These are phyloP conservation scores for Vicia faba DNA, from an alignment of 306 rosid genomes.

Conservation along the genomic window DNA sequence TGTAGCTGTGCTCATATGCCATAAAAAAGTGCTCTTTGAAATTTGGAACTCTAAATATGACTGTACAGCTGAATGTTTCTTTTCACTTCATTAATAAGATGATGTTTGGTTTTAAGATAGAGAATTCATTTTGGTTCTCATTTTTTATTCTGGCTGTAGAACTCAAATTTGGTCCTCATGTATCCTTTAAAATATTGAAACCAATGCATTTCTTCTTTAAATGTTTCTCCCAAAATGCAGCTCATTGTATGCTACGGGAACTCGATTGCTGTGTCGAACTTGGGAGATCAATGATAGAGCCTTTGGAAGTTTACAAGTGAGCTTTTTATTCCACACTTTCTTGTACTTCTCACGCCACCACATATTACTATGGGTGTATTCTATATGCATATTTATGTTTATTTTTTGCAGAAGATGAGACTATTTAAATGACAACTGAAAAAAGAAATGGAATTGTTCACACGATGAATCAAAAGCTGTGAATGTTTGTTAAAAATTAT, in stretches of 20 bases:
- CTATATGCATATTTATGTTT: neutral
- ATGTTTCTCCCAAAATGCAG: conserved; percentile 49
- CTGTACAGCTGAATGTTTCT: neutral
- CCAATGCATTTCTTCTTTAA: conserved; percentile 10
- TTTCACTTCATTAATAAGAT: conserved; percentile 6
- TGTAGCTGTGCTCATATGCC: neutral
- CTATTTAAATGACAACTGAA: conserved; percentile 13
- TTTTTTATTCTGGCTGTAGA: too few relatives aligned
- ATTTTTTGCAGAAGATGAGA: conserved; percentile 23
- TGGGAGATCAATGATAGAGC: conserved; percentile 96
- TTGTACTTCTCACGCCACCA: conserved; percentile 1
- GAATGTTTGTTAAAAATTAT: conserved; percentile 26
- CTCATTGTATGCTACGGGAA: conserved; percentile 75
- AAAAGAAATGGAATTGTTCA: conserved; percentile 23
- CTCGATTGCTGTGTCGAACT: conserved; percentile 87
- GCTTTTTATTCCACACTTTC: conserved; percentile 37
- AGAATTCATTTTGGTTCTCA: conserved; percentile 15
- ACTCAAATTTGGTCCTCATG: conserved; percentile 1
- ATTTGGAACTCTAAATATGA: neutral
- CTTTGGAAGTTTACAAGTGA: conserved; percentile 90
- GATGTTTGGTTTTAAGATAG: conserved; percentile 19
- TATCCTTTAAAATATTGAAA: conserved; percentile 26
- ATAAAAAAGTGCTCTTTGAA: conserved; percentile 22
- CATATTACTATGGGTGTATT: neutral
- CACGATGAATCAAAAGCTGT: neutral